Evolutionary conservation across 108 stramenopile genomes (phyloP), one percentile per base, ranked within the genome.

Genomic region (Fistulifera pelliculosa): DNA sequence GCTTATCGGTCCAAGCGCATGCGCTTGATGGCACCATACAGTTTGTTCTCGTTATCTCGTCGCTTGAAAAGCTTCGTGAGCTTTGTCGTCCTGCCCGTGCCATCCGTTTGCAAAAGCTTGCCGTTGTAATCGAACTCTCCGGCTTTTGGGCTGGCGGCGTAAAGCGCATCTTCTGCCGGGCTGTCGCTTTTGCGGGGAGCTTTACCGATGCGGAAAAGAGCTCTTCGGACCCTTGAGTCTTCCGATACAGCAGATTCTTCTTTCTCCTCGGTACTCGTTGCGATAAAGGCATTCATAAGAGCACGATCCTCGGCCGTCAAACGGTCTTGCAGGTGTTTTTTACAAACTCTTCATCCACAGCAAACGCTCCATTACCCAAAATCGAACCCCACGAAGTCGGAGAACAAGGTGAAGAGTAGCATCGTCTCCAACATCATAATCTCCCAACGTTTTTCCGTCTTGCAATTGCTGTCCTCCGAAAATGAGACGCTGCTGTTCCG

Each of bases 381-480:
- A 53, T 60, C 26, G 62, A 71, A 28, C 87, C 87, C 87, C 81
- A 63, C 75, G 63, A 41, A 97, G 71, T 31, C 96, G 75, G 41
- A 95, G 67, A 40, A 97, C 94, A 47, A 97, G 75, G 66, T 97
- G 96, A 23, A 97, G 70, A 10, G 93, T 97, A 14, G 91, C 75
- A 73, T 95, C 94, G 60, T 95, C 96, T 16, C 93, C 94, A 28
- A 97, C 87, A 60, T 94, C 74, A 69, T 94, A 97, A 69, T 95
- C 96, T 64, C 90, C 89, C 35, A 97, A 69, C 17, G 93, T 90
- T 76, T 97, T 97, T 27, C 77, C 77, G 65, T 92, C 96, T 60
- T 94, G 87, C 27, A 97, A 76, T 73, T 97, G 96, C 70, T 97
- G 93, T n/a, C 96, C 96, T 41, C 96, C 96, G 66, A 95, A 97